A percentile compares a stretch with the other conserved stretches of the same genome.
Evolutionary conservation across 371 early-diverging fungal genomes (phyloP).

Genomic region (Funneliformis caledonium): DNA sequence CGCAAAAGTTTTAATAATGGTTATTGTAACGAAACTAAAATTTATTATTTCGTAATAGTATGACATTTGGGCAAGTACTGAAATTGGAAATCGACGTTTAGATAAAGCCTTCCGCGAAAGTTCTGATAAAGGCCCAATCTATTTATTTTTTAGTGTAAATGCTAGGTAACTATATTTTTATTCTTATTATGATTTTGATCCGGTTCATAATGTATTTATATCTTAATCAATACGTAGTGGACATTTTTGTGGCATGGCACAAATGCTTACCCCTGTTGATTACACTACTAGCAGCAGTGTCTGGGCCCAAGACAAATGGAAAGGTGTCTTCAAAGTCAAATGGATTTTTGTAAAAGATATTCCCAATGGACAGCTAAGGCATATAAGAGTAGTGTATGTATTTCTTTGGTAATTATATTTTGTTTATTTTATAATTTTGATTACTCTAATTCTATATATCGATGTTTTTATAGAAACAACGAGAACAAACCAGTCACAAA

Average conservation of each 20-base stretch:
- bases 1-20: neutral
- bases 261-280: constrained; percentile 42
- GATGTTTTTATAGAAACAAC: constrained; percentile 45
- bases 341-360: constrained; percentile 42
- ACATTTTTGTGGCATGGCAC: constrained; percentile 41
- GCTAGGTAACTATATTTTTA: constrained; percentile 25
- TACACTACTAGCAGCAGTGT: constrained; percentile 41
- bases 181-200: neutral
- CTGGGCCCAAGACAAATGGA: constrained; percentile 41
- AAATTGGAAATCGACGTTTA: constrained; percentile 39
- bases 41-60: constrained; percentile 25
- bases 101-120: constrained; percentile 41
- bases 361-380: constrained; percentile 39
- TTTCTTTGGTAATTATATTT: neutral
- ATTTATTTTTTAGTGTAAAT: constrained; percentile 41
- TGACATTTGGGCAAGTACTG: constrained; percentile 41
- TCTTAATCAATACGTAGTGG: constrained; percentile 13
- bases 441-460: neutral
- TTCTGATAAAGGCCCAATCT: constrained; percentile 41
- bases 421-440: neutral
- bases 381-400: constrained; percentile 40
- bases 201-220: neutral
- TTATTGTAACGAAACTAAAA: neutral
- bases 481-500: constrained; percentile 58
- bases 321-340: constrained; percentile 40